A percentile compares a stretch with the other conserved stretches of the same genome.
These are phyloP conservation scores for Tillandsia leiboldiana DNA, from an alignment of 176 grass and related monocot species.

Conservation along the genomic window DNA sequence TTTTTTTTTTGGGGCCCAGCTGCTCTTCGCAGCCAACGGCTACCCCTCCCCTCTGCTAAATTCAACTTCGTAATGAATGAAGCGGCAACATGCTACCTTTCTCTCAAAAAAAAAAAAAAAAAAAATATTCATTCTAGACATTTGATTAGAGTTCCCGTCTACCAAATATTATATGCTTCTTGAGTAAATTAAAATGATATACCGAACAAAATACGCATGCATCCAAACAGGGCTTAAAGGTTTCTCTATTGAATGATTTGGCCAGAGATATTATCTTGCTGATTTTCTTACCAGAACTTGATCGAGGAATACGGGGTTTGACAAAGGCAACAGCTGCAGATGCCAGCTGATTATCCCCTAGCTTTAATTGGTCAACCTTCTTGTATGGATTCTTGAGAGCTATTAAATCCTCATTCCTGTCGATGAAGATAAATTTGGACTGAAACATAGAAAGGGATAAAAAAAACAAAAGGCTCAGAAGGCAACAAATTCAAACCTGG, in stretches of 20 bases:
- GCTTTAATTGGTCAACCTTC: not conserved
- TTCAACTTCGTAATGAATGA: no score
- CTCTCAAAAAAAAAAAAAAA: no score
- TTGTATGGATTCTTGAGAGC: not conserved
- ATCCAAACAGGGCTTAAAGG: not conserved
- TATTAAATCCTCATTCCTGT: constrained; percentile 13
- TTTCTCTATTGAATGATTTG: not conserved
- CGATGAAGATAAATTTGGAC: not conserved
- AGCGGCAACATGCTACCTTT: no score
- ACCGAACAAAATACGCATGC: no score
- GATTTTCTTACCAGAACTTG: constrained; percentile 19
- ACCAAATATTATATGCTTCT: no score
- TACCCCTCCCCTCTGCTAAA: no score
- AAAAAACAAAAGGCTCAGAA: not conserved
- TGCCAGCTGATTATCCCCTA: not conserved
- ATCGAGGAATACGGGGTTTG: constrained; percentile 25
- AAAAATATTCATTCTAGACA: no score
- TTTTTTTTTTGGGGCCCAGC: no score
- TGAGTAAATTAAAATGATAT: no score
- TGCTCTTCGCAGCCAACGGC: no score
- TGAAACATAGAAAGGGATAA: no score
- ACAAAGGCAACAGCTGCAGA: constrained; percentile 8
- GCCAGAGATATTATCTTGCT: not conserved
- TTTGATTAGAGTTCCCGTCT: no score
- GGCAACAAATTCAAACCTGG: constrained; percentile 11